Percentiles rank a stretch among this genome's conserved stretches.
Evolutionary conservation across 441 rosid species (phyloP).

Genomic region (Geranium incanum): DNA sequence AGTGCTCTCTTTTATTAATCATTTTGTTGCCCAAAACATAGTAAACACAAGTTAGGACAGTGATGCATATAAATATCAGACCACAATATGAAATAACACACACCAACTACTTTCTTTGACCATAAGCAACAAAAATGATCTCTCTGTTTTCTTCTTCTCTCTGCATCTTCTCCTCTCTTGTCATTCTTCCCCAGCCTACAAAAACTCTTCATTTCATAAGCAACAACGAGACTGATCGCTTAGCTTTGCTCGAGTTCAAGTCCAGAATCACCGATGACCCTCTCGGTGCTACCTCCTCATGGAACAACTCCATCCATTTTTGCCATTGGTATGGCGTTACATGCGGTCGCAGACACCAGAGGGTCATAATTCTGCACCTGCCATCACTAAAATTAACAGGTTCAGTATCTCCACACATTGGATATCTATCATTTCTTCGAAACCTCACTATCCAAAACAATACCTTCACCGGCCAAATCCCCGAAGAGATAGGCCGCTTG

Average conservation of each 20-base stretch:
- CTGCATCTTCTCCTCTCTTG: no score
- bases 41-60: no score
- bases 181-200: no score
- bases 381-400: background rate
- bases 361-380: conserved; percentile 15
- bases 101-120: no score
- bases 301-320: conserved; percentile 7
- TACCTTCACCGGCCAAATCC: conserved; percentile 6
- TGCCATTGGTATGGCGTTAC: conserved; percentile 18
- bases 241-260: conserved; percentile 5
- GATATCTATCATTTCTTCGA: background rate
- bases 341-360: conserved; percentile 3
- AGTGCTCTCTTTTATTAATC: no score
- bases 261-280: background rate
- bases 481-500: conserved; percentile 8
- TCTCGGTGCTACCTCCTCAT: background rate
- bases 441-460: background rate
- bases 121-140: no score
- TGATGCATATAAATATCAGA: no score
- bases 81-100: no score
- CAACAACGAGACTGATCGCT: conserved; percentile 12
- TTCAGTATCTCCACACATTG: conserved; percentile 14
- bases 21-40: no score
- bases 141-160: no score
- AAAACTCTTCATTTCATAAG: no score